Evolutionary conservation across 306 rosid genomes (phyloP).

Genomic region (Quillaja saponaria): DNA sequence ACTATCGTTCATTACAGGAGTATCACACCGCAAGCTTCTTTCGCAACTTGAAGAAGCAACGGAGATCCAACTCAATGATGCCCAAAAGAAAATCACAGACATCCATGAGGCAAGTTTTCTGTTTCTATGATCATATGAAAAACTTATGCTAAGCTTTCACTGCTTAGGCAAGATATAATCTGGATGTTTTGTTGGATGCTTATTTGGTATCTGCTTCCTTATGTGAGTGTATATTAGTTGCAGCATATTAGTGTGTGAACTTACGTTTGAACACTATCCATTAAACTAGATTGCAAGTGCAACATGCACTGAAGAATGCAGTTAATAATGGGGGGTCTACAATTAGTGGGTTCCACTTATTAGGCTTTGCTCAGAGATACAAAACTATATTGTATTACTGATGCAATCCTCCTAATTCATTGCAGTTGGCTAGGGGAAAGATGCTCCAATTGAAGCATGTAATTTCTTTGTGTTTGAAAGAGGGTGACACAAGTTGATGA

Average conservation of each 20-base stretch:
- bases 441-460: constrained; percentile 68
- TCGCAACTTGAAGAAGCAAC: constrained; percentile 72
- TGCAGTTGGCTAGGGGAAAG: constrained; percentile 78
- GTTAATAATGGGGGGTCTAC: constrained; percentile 20
- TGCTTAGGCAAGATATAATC: constrained; percentile 25
- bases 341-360: constrained; percentile 13
- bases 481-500: constrained; percentile 48
- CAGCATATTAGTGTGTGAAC: constrained; percentile 3
- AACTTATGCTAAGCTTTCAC: constrained; percentile 9
- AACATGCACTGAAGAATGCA: constrained; percentile 15
- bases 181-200: constrained; percentile 22
- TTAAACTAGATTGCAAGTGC: background rate
- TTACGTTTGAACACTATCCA: constrained; percentile 20
- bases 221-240: constrained; percentile 10
- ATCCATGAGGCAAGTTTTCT: constrained; percentile 68
- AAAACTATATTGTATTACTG: constrained; percentile 14
- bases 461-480: constrained; percentile 71
- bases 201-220: constrained; percentile 27
- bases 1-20: constrained; percentile 51
- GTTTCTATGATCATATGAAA: constrained; percentile 10
- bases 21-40: constrained; percentile 68
- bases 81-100: constrained; percentile 65
- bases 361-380: background rate
- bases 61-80: constrained; percentile 63
- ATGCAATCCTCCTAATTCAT: constrained; percentile 27